Conservation (phyloP, 371 early-diverging fungal species). For the Mortierella sp. region DNA sequence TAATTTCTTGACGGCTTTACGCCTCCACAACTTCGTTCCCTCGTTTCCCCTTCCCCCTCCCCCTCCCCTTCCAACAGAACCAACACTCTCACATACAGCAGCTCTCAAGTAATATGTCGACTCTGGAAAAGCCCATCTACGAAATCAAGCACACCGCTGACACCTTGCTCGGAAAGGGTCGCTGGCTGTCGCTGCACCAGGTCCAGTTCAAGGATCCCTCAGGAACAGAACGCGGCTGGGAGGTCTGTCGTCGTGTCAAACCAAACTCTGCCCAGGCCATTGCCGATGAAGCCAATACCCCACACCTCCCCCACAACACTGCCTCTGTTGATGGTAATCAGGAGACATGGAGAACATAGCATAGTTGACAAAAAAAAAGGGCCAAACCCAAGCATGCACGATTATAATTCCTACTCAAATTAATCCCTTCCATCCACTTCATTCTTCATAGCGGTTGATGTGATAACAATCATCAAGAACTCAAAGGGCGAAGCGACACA, state of each 20-base stretch:
- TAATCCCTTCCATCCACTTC: neutral
- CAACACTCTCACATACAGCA: neutral
- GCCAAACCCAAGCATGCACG: neutral
- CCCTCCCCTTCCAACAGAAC: neutral
- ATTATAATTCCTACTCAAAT: neutral
- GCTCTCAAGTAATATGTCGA: neutral
- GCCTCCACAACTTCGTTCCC: too few relatives aligned
- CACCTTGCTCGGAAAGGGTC: slow-evolving; percentile 57
- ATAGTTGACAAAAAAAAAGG: neutral
- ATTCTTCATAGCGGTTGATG: slow-evolving; percentile 36
- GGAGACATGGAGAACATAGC: neutral
- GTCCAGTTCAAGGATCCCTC: slow-evolving; percentile 58
- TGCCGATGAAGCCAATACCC: neutral
- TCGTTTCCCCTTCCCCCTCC: neutral
- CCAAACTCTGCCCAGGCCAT: neutral
- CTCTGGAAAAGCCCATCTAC: slow-evolving; percentile 16
- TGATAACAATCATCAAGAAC: slow-evolving; percentile 45
- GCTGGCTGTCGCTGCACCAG: slow-evolving; percentile 65
- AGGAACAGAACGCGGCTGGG: slow-evolving; percentile 48
- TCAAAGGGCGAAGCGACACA: slow-evolving; percentile 52
- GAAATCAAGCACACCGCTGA: slow-evolving; percentile 22
- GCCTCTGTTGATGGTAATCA: slow-evolving; percentile 42
- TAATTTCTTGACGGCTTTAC: too few relatives aligned
- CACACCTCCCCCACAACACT: neutral
- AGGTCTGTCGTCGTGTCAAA: slow-evolving; percentile 40